Evolutionary conservation across 108 stramenopile genomes (phyloP), one percentile per base, ranked within the genome.

Genomic region (Stephanodiscus minutulus): DNA sequence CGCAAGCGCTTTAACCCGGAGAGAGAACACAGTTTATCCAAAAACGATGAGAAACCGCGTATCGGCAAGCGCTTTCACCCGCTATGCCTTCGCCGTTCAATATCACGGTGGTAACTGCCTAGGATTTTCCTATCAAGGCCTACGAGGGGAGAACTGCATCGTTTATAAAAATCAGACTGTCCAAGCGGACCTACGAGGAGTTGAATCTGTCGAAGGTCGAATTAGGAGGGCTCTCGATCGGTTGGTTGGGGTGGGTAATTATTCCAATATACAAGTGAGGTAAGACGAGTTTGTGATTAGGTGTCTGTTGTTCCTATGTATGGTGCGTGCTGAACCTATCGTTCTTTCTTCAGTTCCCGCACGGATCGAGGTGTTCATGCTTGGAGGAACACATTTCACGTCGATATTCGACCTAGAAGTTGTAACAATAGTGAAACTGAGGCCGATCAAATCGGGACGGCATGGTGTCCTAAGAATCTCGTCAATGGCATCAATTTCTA

Each of bases 301-400:
- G 10, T 39, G 39, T 8, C 9, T 4, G 39, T 39, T 4, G 39
- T 8, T 39, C 7, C 1, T 11, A 39, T 39, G 1, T 39, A 35
- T 35, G n/a, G 39, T 39, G 8, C 11, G 7, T 39, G 8, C 39
- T 39, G 39, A 39, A 39, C 11, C 10, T 5, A 9, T 39, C 10
- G 39, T 8, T 39, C 8, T 39, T 39, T 39, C 8, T 39, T 39
- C 5, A 80, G 77, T 47, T 89, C 88, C 13, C 81, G 93, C 22
- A 95, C 93, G 2, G 93, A 95, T 79, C 81, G 91, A 39, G 89
- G 90, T 22, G 93, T 94, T 0, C 93, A 95, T 79, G 91, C 93
- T 13, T 74, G 88, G 67, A 85, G 87, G 52, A 95, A 95, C 73
- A 95, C 93, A 3, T 84, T 84, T 63, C 93, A 95, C 62, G 90